Conservation (phyloP, 768 basidiomycete species). For the Kwoniella europaea region DNA sequence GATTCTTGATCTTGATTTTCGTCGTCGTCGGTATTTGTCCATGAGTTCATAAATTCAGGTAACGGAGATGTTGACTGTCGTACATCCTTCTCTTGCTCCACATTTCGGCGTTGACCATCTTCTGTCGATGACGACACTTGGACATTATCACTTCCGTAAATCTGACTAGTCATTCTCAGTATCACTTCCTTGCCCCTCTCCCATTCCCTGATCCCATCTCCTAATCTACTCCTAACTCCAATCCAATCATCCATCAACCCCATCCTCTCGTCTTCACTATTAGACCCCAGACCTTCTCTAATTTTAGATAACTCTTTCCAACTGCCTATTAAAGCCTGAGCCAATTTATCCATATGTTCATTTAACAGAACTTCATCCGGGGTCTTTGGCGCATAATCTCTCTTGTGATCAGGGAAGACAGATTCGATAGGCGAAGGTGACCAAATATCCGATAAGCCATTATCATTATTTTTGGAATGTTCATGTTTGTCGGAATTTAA, state of each 20-base stretch:
- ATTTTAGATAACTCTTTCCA: slow-evolving; percentile 14
- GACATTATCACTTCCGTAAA: neutral
- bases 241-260: slow-evolving; percentile 27
- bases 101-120: neutral
- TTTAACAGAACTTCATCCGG: slow-evolving; percentile 31
- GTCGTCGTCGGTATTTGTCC: slow-evolving; percentile 8
- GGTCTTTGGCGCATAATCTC: slow-evolving; percentile 28
- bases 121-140: neutral
- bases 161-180: slow-evolving; percentile 15
- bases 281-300: neutral
- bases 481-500: too few species aligned
- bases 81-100: neutral
- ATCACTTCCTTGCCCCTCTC: slow-evolving; percentile 45
- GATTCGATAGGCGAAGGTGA: neutral
- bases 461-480: neutral
- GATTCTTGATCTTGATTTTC: neutral
- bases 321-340: slow-evolving; percentile 13
- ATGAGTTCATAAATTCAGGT: slow-evolving; percentile 34
- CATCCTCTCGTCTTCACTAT: neutral
- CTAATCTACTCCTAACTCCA: slow-evolving; percentile 38
- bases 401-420: neutral
- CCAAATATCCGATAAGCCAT: neutral
- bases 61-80: neutral
- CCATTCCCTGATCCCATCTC: slow-evolving; percentile 46
- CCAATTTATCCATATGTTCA: slow-evolving; percentile 23